phyloP scores from a whole-genome alignment of 208 protist species.

The Acanthamoeba sp. region DNA sequence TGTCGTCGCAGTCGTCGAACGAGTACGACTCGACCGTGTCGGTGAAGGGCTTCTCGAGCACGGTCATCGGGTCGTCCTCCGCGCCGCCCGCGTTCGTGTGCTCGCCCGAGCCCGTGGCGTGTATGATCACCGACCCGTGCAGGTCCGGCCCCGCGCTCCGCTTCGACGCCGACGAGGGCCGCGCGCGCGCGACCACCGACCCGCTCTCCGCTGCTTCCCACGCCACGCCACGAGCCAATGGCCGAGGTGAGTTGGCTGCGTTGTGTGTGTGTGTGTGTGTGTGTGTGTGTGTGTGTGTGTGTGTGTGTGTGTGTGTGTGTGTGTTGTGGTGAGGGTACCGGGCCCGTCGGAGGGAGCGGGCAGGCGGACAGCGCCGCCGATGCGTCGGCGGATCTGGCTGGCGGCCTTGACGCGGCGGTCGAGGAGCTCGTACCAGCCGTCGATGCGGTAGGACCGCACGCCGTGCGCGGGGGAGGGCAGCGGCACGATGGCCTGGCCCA shows the following conservation, averaged over 20 bases:
- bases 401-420: not conserved
- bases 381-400: not conserved
- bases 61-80: not conserved
- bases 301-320: no score
- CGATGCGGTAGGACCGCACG: slow-evolving; percentile 51
- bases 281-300: no score
- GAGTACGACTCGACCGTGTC: slow-evolving; percentile 40
- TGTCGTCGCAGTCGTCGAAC: slow-evolving; percentile 39
- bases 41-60: slow-evolving; percentile 14
- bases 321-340: not conserved
- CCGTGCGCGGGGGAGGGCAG: slow-evolving; percentile 16
- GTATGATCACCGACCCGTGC: slow-evolving; percentile 32
- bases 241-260: no score
- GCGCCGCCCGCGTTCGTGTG: not conserved
- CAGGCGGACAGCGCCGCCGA: not conserved
- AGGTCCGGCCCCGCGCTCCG: not conserved
- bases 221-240: no score
- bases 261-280: no score
- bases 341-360: not conserved
- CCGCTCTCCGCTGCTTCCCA: not conserved
- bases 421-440: slow-evolving; percentile 57
- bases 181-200: not conserved
- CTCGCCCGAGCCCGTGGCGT: not conserved
- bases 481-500: slow-evolving; percentile 32
- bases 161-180: not conserved